These are phyloP conservation scores for Hymenoscyphus repandus DNA, from an alignment of 2,329 filamentous ascomycete genomes.

Conservation along the genomic window DNA sequence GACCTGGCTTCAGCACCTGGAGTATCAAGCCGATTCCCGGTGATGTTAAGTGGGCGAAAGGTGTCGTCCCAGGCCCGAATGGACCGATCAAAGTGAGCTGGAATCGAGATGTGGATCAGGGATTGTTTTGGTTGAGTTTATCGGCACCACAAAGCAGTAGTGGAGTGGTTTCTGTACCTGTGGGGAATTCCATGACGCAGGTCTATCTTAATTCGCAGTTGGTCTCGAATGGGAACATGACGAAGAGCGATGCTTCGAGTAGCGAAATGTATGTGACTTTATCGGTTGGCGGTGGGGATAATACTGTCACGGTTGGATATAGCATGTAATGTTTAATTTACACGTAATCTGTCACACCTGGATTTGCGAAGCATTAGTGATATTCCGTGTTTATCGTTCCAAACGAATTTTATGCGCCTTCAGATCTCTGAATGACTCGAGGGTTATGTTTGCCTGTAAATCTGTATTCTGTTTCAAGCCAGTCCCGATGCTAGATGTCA, in stretches of 20 bases:
- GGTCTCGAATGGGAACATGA: not conserved
- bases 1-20: constrained; percentile 40
- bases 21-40: constrained; percentile 34
- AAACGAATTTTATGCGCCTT: too few species aligned
- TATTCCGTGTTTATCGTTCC: too few species aligned
- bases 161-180: constrained; percentile 24
- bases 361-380: too few species aligned
- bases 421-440: too few species aligned
- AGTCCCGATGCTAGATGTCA: too few species aligned
- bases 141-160: constrained; percentile 27
- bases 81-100: constrained; percentile 37
- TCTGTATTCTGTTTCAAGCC: too few species aligned
- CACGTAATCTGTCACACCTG: too few species aligned
- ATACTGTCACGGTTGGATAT: constrained; percentile 5
- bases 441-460: too few species aligned
- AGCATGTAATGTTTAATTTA: not conserved
- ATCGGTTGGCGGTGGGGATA: not conserved
- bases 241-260: too few species aligned
- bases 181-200: constrained; percentile 5
- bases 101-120: constrained; percentile 23
- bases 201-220: constrained; percentile 5
- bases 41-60: constrained; percentile 39
- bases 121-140: constrained; percentile 29
- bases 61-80: constrained; percentile 38
- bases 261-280: constrained; percentile 2